Base-by-base conservation (phyloP, 1,139 yeast genomes). In the Suhomyces bokatorum region DNA sequence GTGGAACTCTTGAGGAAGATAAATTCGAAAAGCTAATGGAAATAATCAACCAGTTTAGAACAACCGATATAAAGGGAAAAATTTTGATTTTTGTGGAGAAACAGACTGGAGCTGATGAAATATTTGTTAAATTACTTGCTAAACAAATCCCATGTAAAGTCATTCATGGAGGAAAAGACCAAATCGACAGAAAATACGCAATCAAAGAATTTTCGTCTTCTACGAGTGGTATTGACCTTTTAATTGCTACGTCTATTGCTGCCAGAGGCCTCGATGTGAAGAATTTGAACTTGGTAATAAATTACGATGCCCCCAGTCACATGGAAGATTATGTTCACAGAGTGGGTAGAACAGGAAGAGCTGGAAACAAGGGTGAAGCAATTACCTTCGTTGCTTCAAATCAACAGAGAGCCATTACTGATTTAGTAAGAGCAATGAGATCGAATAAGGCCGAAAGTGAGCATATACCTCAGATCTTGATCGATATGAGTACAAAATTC, bases 291-390 rank as follows among this genome's bases (percentile, higher is more conserved):
- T 65, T 90, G 36, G 98, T 93, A 2, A 72, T 93, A 9, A 87
- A 93, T 54, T 93, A 80, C 59, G 97, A 93, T 60, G 84, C 97
- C 0, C 96, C 97, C 0, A 87, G 78, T 52, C 96, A 93, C 51
- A 78, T 91, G 77, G 98, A 95, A 51, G 99, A 95, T 61, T 93
- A 93, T 59, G 95, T 95, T 6, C 99, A 93, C 64, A 75, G 99
- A 26, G 96, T 91, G 0, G 99, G 99, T 0, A 73, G 99, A 51
- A 95, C 99, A 0, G 99, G 98, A 0, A 74, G 99, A 49, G 99
- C 97, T 1, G 95, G 95, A 0, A 75, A 76, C 35, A 66, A 52
- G 17, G 99, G 99, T 0, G 76, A 79, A 0, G 96, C 97, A 0
- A 69, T 87, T 1, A 87, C 97, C 0, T 80, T 93, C 54, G 73